Conservation (phyloP, 108 stramenopile genomes). For the Asterionellopsis glacialis region DNA sequence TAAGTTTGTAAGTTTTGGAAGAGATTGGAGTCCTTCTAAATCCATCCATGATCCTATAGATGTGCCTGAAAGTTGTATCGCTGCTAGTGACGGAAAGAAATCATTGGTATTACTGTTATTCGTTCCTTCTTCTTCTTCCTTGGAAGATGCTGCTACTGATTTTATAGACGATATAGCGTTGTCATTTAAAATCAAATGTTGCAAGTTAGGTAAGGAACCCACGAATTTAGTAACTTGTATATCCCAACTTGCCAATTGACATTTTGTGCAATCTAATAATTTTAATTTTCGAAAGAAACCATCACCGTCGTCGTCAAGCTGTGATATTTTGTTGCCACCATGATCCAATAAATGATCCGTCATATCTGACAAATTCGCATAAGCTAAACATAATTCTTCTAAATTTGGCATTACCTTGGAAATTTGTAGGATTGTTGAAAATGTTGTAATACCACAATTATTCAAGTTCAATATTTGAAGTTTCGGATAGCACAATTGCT, state of each 20-base stretch:
- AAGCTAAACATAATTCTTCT: constrained; percentile 73
- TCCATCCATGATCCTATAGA: constrained; percentile 54
- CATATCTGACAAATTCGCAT: constrained; percentile 60
- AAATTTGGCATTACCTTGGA: constrained; percentile 60
- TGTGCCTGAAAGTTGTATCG: constrained; percentile 71
- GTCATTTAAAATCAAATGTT: constrained; percentile 75
- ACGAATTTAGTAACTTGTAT: constrained; percentile 28
- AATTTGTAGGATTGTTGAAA: constrained; percentile 44
- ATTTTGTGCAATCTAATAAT: constrained; percentile 67
- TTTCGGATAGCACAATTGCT: constrained; percentile 20
- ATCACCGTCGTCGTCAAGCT: constrained; percentile 2
- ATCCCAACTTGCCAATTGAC: constrained; percentile 57
- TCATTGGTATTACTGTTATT: not conserved
- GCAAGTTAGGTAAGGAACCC: constrained; percentile 40
- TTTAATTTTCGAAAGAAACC: constrained; percentile 44
- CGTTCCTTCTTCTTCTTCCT: too few relatives aligned
- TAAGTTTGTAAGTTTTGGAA: constrained; percentile 42
- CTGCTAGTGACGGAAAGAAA: constrained; percentile 35
- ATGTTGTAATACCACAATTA: constrained; percentile 46
- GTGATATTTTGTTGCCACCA: too few relatives aligned
- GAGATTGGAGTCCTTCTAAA: constrained; percentile 44
- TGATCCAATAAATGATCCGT: not conserved
- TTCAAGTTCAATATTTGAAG: constrained; percentile 31
- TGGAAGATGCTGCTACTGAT: too few relatives aligned
- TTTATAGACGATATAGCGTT: constrained; percentile 37